Conservation (phyloP, 106 monocot species). For the Dioscorea dumetorum region DNA sequence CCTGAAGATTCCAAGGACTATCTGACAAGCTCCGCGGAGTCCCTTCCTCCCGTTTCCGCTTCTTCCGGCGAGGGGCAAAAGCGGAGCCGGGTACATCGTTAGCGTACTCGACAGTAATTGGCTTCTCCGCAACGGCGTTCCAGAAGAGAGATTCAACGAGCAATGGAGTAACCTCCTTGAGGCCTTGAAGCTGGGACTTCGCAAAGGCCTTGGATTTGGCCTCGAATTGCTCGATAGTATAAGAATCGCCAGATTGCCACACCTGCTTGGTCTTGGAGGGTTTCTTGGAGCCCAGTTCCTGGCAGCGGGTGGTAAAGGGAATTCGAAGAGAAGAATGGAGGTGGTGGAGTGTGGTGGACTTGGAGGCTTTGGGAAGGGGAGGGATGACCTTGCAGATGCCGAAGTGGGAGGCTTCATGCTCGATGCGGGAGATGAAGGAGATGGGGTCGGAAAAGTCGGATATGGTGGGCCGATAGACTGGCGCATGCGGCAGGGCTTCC, state of each 20-base stretch:
- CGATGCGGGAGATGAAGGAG: constrained; percentile 88
- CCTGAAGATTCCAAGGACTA: constrained; percentile 96
- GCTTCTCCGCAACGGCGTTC: constrained; percentile 67
- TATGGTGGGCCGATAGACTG: constrained; percentile 83
- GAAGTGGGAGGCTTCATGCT: constrained; percentile 67
- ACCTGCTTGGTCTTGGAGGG: constrained; percentile 61
- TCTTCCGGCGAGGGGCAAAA: constrained; percentile 31
- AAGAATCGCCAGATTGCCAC: constrained; percentile 89
- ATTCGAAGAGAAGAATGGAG: background rate
- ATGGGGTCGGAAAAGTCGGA: constrained; percentile 96
- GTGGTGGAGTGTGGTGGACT: constrained; percentile 15
- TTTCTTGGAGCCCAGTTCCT: constrained; percentile 60
- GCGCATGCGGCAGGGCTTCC: constrained; percentile 70
- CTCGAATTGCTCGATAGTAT: constrained; percentile 92
- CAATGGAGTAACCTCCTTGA: constrained; percentile 44
- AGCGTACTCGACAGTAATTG: constrained; percentile 85
- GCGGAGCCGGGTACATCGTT: constrained; percentile 98
- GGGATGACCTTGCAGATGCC: constrained; percentile 99
- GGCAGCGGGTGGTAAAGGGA: constrained; percentile 73
- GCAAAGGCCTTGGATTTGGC: constrained; percentile 69
- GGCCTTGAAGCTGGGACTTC: constrained; percentile 30
- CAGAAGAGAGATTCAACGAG: constrained; percentile 76
- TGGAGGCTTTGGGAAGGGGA: constrained; percentile 67
- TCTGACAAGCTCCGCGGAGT: constrained; percentile 73
- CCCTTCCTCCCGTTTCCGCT: constrained; percentile 33